Base-by-base conservation (phyloP, 345 rosid species). In the Alliaria petiolata region DNA sequence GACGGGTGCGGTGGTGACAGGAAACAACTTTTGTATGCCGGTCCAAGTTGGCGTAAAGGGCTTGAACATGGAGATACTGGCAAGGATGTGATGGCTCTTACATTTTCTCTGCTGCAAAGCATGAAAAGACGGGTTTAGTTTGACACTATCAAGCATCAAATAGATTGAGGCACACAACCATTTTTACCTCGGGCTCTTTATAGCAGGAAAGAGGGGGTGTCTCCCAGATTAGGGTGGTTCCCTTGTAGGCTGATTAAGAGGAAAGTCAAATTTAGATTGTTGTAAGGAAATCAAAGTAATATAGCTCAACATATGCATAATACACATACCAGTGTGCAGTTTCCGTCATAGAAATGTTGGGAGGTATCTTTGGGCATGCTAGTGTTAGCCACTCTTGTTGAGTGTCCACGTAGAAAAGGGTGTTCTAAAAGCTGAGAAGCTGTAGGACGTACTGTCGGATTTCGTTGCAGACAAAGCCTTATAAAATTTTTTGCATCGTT, bases 11-110 rank as follows among this genome's bases (percentile, higher is more conserved):
- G 87, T 71, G 98, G 99, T 14, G 97, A 95, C 39, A 85, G 84
- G 61, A 71, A 83, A 80, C 93, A 83, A 63, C 91, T 91, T 77
- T 68, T 84, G 55, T 84, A 79, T 22, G 93, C 83, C 0, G 88
- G 79, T 58, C 88, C 93, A 36, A 67, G 50, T 38, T 86, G 83
- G 33, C 99, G 80, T 69, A 91, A 75, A 0, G 99, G 99, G 73
- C 99, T 95, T 62, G 99, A 84, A 79, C 83, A 82, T 30, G 96
- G 99, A 62, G 99, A 95, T 31, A 86, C 97, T 0, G 97, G 99
- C 75, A 88, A 78, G 3, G 99, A 95, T 0, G 93, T 78, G 36
- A 87, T 91, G 69, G 72, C 80, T 80, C 93, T 86, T 45, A 62
- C 79, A 57, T 83, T 87, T 67, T 88, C 96, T 80, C 99, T 95